Evolutionary conservation across 306 rosid species (phyloP), one percentile per base, ranked within the genome.

Genomic region (Quercus dentata): DNA sequence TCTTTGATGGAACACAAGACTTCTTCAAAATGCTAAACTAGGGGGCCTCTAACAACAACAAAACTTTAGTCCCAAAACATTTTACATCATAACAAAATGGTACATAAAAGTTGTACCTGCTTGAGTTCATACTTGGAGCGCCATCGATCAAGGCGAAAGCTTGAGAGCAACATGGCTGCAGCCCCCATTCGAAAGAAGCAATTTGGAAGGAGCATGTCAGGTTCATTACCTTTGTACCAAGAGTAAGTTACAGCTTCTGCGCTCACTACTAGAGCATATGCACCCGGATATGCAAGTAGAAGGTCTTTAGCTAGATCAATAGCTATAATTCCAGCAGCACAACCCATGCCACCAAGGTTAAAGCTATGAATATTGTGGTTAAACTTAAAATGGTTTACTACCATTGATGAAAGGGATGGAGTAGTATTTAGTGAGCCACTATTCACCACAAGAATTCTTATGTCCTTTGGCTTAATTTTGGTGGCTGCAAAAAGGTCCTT

Each of bases 161-260:
- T 84, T 0, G 92, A 90, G 54, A 90, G 92, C 79, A 91, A 15
- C 51, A 87, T 61, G 30, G 97, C 90, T 15, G 94, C 83, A 49
- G 91, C 90, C 6, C 97, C 92, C 91, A 90, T 90, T 70, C 91
- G 86, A 55, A 87, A 83, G 94, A 88, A 90, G 90, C 97, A 92
- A 80, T 90, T 92, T 52, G 94, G 82, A 62, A 88, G 80, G 8
- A 90, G 83, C 92, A 88, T 84, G 33, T 90, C 87, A 9, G 10
- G 8, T 70, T 88, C 88, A 28, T 86, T 75, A 61, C 97, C 94
- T 68, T 64, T 75, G 63, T 88, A 90, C 94, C 92, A 92, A n/a
- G 94, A 46, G 75, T 52, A 71, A 81, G 78, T 84, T 69, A 87
- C 90, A 68, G 82, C 88, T 74, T 92, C 97, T 3, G 90, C 86